Evolutionary conservation across 2,329 filamentous ascomycete species (phyloP).

Genomic region (Diaporthe humulicola): DNA sequence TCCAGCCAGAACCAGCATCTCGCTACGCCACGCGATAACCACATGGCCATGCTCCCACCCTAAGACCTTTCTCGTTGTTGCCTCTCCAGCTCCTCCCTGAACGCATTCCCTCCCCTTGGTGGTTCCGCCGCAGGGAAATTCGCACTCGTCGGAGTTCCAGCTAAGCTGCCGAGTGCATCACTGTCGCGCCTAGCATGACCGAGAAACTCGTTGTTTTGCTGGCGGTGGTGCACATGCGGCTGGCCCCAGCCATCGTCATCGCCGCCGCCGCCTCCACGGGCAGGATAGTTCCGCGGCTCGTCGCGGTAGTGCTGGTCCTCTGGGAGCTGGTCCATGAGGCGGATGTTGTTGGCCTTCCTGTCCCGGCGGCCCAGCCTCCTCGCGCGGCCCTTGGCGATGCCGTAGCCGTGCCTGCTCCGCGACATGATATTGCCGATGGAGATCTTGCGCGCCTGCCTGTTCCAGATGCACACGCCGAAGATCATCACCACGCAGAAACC

Average conservation of each 20-base stretch:
- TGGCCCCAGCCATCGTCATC: conserved; percentile 25
- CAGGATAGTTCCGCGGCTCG: conserved; percentile 13
- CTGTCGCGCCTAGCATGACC: conserved; percentile 56
- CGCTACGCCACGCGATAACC: neutral
- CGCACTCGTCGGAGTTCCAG: conserved; percentile 60
- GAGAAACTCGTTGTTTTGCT: conserved; percentile 47
- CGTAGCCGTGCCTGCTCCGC: conserved; percentile 58
- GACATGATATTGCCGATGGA: conserved; percentile 66
- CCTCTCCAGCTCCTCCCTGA: conserved; percentile 64
- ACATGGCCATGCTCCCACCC: neutral
- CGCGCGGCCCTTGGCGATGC: conserved; percentile 51
- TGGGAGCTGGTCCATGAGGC: conserved; percentile 55
- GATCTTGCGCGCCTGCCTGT: conserved; percentile 64
- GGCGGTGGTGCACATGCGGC: conserved; percentile 44
- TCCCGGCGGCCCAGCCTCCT: conserved; percentile 52
- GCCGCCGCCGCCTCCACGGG: neutral
- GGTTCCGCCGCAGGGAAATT: conserved; percentile 51
- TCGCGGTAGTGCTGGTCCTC: conserved; percentile 45
- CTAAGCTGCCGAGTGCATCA: conserved; percentile 63
- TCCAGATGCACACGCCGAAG: conserved; percentile 70
- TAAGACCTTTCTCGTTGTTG: conserved; percentile 56
- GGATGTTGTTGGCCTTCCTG: conserved; percentile 53
- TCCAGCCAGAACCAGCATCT: no score
- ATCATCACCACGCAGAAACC: conserved; percentile 61
- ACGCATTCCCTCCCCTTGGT: conserved; percentile 55